Percentiles rank a stretch among this genome's conserved stretches.
phyloP scores from a whole-genome alignment of 148 eudicot species.

The Rhododendron ferrugineum region DNA sequence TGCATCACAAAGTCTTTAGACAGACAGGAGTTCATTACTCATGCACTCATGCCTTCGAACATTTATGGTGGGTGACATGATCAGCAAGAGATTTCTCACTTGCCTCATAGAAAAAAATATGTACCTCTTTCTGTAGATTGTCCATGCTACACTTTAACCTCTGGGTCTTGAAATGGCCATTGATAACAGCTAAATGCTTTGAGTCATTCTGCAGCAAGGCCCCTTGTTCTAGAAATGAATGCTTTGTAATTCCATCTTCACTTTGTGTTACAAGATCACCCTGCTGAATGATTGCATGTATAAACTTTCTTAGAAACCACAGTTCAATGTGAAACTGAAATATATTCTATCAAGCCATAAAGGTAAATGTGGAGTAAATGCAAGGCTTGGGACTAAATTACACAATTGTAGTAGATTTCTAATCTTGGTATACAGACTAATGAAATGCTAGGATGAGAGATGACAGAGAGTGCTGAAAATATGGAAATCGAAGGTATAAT shows the following conservation, averaged over 20 bases:
- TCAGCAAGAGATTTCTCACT: not conserved
- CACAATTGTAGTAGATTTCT: not conserved
- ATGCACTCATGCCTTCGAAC: slow-evolving; percentile 1
- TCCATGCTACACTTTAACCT: slow-evolving; percentile 70
- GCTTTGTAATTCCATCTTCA: slow-evolving; percentile 23
- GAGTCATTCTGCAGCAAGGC: slow-evolving; percentile 19
- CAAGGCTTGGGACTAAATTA: not conserved
- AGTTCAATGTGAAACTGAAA: not conserved
- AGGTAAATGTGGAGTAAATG: not conserved
- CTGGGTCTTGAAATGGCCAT: slow-evolving; percentile 39
- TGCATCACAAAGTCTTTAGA: not conserved
- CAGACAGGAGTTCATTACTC: not conserved
- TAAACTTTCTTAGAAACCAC: not conserved
- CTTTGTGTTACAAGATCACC: slow-evolving; percentile 26
- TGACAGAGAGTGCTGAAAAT: not conserved
- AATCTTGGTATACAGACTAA: not conserved
- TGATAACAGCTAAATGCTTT: slow-evolving; percentile 25
- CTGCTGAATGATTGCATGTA: slow-evolving; percentile 26
- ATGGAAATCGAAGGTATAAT: not conserved
- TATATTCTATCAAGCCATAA: not conserved
- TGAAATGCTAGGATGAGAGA: slow-evolving; percentile 3
- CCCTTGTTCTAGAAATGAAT: slow-evolving; percentile 18
- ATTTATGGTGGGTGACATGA: slow-evolving; percentile 1
- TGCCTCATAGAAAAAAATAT: not conserved
- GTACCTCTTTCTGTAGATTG: slow-evolving; percentile 82